phyloP scores from a whole-genome alignment of 257 asterid genomes.

The Ajuga chamaepitys region DNA sequence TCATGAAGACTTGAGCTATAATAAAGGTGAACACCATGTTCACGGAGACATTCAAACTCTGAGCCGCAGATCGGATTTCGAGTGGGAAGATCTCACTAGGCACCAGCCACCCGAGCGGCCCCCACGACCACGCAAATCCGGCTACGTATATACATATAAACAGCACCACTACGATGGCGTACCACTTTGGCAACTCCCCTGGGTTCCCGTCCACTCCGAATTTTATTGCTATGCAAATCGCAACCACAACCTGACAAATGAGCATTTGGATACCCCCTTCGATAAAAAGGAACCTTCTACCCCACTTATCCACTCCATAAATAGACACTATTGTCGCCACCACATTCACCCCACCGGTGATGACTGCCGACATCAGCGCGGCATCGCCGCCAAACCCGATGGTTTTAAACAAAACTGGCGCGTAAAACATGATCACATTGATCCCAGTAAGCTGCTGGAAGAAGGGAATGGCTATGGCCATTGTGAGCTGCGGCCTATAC shows the following conservation, averaged over 20 bases:
- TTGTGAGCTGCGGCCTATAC: conserved; percentile 67
- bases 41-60: conserved; percentile 38
- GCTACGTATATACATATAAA: conserved; percentile 46
- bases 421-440: conserved; percentile 83
- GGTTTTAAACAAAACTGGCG: conserved; percentile 68
- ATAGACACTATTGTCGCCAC: conserved; percentile 56
- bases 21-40: conserved; percentile 48
- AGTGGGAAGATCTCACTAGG: conserved; percentile 90
- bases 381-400: conserved; percentile 59
- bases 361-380: conserved; percentile 62
- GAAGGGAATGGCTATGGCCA: conserved; percentile 66
- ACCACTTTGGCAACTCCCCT: conserved; percentile 28
- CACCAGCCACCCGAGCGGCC: conserved; percentile 91
- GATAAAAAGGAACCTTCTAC: conserved; percentile 61
- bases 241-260: conserved; percentile 55
- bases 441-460: conserved; percentile 88
- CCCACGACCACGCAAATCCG: conserved; percentile 69
- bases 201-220: conserved; percentile 40
- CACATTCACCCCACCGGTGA: conserved; percentile 64
- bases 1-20: conserved; percentile 64
- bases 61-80: conserved; percentile 54
- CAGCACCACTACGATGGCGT: conserved; percentile 42
- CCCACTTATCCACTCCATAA: conserved; percentile 66
- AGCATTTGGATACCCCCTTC: conserved; percentile 85
- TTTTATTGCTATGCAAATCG: conserved; percentile 44